A percentile compares a stretch with the other conserved stretches of the same genome.
Conservation (phyloP, 2,329 filamentous ascomycete species). For the Aspergillus transmontanensis region DNA sequence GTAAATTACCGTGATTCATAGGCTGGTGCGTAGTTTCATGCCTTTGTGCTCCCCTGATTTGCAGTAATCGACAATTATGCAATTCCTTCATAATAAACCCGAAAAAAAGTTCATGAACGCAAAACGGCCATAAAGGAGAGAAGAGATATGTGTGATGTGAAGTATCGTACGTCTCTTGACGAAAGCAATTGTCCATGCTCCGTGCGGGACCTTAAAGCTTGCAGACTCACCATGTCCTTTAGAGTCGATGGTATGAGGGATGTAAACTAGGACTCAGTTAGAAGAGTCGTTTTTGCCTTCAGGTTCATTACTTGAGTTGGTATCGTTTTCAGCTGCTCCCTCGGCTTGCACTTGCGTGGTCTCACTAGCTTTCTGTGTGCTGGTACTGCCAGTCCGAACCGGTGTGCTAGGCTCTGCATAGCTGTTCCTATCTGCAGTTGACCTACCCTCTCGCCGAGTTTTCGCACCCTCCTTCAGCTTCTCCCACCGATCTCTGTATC, state of each 20-base stretch:
- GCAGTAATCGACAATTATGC: background rate
- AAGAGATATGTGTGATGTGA: background rate
- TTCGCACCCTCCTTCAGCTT: slow-evolving; percentile 67
- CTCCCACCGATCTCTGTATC: slow-evolving; percentile 69
- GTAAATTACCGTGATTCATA: background rate
- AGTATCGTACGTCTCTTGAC: background rate
- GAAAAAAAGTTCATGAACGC: background rate
- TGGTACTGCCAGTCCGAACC: background rate
- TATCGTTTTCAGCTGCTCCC: slow-evolving; percentile 1
- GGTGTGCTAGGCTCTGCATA: background rate
- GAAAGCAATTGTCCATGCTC: background rate
- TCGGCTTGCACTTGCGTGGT: background rate
- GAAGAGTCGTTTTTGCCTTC: background rate
- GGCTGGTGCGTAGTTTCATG: background rate
- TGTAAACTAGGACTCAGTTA: background rate
- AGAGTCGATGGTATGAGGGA: background rate
- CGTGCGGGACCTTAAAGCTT: background rate
- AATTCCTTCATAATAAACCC: background rate
- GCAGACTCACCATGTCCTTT: background rate
- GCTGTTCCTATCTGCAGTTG: slow-evolving; percentile 15
- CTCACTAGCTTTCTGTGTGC: background rate
- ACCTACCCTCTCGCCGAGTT: slow-evolving; percentile 33
- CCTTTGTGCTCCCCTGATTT: background rate
- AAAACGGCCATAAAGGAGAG: background rate
- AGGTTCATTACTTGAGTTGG: slow-evolving; percentile 1